Evolutionary conservation across 2,329 filamentous ascomycete species (phyloP).

Genomic region (Diaporthe batatas): DNA sequence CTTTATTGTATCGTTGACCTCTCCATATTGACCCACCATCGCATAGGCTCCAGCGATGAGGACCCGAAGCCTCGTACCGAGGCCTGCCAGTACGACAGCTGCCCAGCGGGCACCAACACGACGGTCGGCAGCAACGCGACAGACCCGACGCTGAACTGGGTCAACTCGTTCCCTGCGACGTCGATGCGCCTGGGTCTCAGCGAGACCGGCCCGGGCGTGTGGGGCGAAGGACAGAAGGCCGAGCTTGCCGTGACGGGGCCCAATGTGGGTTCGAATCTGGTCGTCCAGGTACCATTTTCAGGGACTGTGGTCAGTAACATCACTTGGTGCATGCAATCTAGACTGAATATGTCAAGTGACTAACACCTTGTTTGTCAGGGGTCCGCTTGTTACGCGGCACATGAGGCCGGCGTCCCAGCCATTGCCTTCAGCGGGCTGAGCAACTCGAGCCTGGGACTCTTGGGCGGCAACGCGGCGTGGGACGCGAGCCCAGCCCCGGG

Average conservation of each 20-base stretch:
- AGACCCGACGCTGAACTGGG: constrained; percentile 74
- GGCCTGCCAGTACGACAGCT: constrained; percentile 73
- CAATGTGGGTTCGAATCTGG: constrained; percentile 72
- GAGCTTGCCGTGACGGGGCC: constrained; percentile 75
- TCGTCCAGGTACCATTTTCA: constrained; percentile 67
- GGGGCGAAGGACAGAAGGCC: constrained; percentile 60
- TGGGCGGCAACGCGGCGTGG: constrained; percentile 65
- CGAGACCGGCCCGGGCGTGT: constrained; percentile 66
- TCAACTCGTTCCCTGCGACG: constrained; percentile 78
- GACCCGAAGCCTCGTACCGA: constrained; percentile 61
- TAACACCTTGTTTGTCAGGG: constrained; percentile 64
- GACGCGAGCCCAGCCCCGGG: constrained; percentile 64
- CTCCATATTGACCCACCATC: constrained; percentile 29
- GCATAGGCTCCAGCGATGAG: constrained; percentile 64
- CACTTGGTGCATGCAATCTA: neutral
- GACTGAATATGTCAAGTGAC: neutral
- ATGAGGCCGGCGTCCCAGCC: constrained; percentile 69
- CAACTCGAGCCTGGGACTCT: constrained; percentile 59
- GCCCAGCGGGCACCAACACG: constrained; percentile 64
- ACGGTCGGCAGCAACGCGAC: constrained; percentile 69
- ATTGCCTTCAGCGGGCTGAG: constrained; percentile 67
- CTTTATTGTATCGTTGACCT: neutral
- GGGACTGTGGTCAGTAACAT: constrained; percentile 52
- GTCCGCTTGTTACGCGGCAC: constrained; percentile 70
- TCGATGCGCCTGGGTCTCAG: constrained; percentile 74